Evolutionary conservation across 2,329 filamentous ascomycete genomes (phyloP), one percentile per base, ranked within the genome.

Genomic region (Penicillium fuscoglaucum): DNA sequence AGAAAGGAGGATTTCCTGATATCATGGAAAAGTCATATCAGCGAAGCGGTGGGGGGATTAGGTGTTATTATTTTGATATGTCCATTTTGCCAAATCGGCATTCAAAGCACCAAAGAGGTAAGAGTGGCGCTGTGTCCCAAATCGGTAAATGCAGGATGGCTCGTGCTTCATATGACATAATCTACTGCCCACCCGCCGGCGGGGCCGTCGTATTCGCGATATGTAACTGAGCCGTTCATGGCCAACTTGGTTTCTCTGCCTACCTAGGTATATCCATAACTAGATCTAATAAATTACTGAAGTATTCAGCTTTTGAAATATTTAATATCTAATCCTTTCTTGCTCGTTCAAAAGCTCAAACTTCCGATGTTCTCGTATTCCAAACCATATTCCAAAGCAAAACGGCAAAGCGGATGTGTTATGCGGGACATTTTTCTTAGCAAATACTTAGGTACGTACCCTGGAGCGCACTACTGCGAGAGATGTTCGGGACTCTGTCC

Each of bases 71-170:
- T 48, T 37, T 48, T 48, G 46, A 48, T 26, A 48, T 48, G 5
- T 37, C 46, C 46, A n/a, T 37, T 48, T 37, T 33, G 45, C 26
- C 44, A 46, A 35, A 15, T 48, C 13, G 45, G 29, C 29, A 48
- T 35, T 48, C 45, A 33, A 24, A 12, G 31, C 29, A 29, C 49
- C n/a, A 31, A 44, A 24, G 6, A 33, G 39, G 50, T 47, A 53
- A 44, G n/a, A 51, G 55, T 47, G 50, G 50, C 50, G 44, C 19
- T 33, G 13, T 48, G 24, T 54, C 56, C 56, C 26, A 45, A 58
- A 31, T 44, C n/a, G 56, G 56, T 26, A 58, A 58, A 58, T 58
- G 56, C 56, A 58, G 52, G 35, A 45, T 57, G 55, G 55, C 55
- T 54, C 52, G 52, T 58, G 56, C 56, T 53, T 28, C 29, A 26